phyloP scores from a whole-genome alignment of 768 basidiomycete genomes.

The Epithele typhae region DNA sequence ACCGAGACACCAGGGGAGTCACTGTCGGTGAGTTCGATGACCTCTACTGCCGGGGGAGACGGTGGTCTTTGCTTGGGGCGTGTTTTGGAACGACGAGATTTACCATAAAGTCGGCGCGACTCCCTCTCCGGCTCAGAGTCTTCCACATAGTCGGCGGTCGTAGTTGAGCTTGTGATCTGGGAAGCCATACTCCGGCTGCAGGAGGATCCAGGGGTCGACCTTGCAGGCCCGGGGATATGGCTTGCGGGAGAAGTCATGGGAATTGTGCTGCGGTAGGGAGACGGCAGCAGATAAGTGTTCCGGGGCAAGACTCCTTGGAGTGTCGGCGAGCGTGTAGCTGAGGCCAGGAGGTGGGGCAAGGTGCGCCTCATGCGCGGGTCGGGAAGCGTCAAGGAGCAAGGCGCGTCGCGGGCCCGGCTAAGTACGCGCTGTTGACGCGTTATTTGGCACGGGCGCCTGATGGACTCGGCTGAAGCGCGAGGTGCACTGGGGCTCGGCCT shows the following conservation, averaged over 20 bases:
- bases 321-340: too few species aligned
- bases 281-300: too few species aligned
- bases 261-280: background rate
- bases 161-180: background rate
- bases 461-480: conserved; percentile 3
- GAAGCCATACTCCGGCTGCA: conserved; percentile 6
- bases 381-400: background rate
- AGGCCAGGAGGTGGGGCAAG: too few species aligned
- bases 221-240: background rate
- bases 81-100: conserved; percentile 18
- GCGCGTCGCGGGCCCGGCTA: too few species aligned
- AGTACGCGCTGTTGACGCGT: conserved; percentile 15
- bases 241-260: background rate
- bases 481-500: background rate
- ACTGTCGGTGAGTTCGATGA: conserved; percentile 18
- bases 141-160: conserved; percentile 41
- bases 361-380: background rate
- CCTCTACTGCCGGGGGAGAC: background rate
- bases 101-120: conserved; percentile 25
- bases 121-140: conserved; percentile 74
- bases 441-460: conserved; percentile 8
- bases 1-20: too few species aligned
- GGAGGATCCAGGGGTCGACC: background rate
- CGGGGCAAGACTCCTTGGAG: too few species aligned
- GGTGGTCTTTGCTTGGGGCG: conserved; percentile 14